Evolutionary conservation across 1,284 basidiomycete species (phyloP).

Genomic region (Microbotryomycetes sp.): DNA sequence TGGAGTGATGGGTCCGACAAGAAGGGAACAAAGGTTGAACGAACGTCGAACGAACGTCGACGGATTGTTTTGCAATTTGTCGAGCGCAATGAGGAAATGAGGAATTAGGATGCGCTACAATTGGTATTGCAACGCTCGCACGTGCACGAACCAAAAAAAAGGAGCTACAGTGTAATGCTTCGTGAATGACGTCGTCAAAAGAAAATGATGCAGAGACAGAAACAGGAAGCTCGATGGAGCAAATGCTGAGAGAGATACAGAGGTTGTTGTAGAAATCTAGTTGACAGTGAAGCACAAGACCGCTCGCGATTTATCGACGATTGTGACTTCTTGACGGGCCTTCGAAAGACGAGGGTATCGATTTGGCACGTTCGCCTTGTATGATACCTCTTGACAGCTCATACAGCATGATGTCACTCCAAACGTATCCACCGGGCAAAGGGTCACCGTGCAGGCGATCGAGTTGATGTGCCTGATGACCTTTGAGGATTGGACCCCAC

Average conservation of each 20-base stretch:
- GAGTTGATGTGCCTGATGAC: slow-evolving; percentile 33
- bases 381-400: slow-evolving; percentile 21
- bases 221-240: too few relatives aligned
- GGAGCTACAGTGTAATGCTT: background rate
- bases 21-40: too few relatives aligned
- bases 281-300: background rate
- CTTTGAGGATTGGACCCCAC: slow-evolving; percentile 36
- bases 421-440: slow-evolving; percentile 22
- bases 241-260: background rate
- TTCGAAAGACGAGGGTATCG: too few relatives aligned
- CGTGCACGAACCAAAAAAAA: too few relatives aligned
- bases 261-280: background rate
- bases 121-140: too few relatives aligned
- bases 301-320: background rate
- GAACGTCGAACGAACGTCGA: too few relatives aligned
- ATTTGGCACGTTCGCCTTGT: background rate
- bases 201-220: too few relatives aligned
- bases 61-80: too few relatives aligned
- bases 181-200: background rate
- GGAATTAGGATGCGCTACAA: too few relatives aligned
- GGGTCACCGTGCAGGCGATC: slow-evolving; percentile 32
- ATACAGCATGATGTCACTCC: slow-evolving; percentile 35
- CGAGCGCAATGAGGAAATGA: too few relatives aligned
- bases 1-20: too few relatives aligned
- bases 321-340: background rate